Evolutionary conservation across 495 filamentous ascomycete species (phyloP), one percentile per base, ranked within the genome.

Genomic region (Evernia prunastri): DNA sequence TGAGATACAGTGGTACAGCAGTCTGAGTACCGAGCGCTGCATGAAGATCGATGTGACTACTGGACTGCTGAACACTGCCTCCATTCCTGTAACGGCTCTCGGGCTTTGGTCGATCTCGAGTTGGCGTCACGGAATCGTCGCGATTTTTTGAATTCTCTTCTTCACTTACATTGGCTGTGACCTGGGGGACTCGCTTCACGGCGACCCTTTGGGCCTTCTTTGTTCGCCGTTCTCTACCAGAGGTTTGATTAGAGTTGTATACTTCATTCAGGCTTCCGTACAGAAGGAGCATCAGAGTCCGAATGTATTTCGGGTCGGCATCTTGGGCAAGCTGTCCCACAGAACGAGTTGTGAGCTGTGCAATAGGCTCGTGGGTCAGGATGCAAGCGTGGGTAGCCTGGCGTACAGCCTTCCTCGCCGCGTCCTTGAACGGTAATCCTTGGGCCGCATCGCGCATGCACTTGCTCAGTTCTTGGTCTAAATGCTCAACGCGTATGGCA

Each of bases 261-360:
- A 92, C 75, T 72, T 96, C 92, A 68, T 89, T 83, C 35, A 90
- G 81, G 68, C 89, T 89, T 58, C 89, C 89, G 70, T 89, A 95
- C 39, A 94, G 79, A 73, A 88, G 85, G 53, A 92, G 79, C 79
- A 96, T 81, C 63, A 95, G 75, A 0, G 87, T 91, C 12, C 92
- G 86, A 59, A 94, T 84, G 69, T 92, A 92, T 25, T 87, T 83
- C 10, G 87, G 82, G 69, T 96, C 89, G 29, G 84, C 86, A 65
- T 90, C 86, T 60, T 86, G 79, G 33, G 91, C 81, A 58, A 95
- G 86, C 20, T 87, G 84, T 47, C 84, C 79, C 51, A 88, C 81
- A 63, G 87, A 90, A 66, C 84, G 80, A 65, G 85, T 83, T 31
- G 96, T 75, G 12, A 91, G 83, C 18, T 82, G 78, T 57, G 84